Percentiles rank a stretch among this genome's conserved stretches.
Conservation (phyloP, 164 flowering plant species). For the Santalum album region DNA sequence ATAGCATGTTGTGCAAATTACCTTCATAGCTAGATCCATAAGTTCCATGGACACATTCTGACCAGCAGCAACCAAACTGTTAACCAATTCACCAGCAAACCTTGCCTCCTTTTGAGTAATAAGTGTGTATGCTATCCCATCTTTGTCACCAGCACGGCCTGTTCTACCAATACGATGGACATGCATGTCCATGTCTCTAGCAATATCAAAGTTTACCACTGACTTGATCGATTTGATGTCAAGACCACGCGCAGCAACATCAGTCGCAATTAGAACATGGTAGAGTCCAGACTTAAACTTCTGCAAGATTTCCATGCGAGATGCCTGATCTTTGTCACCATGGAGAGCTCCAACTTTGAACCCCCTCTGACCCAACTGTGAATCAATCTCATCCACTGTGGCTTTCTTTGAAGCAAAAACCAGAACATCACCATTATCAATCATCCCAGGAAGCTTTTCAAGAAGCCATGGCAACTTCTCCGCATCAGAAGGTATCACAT, state of each 20-base stretch:
- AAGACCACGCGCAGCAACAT: slow-evolving; percentile 98
- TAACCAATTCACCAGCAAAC: slow-evolving; percentile 94
- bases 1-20: slow-evolving; percentile 19
- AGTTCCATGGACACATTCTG: slow-evolving; percentile 82
- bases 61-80: slow-evolving; percentile 94
- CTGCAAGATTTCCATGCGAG: slow-evolving; percentile 78
- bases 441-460: slow-evolving; percentile 76
- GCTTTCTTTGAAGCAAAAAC: slow-evolving; percentile 90
- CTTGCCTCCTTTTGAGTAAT: slow-evolving; percentile 87
- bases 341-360: slow-evolving; percentile 90
- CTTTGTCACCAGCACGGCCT: slow-evolving; percentile 98
- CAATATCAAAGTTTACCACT: slow-evolving; percentile 91
- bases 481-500: slow-evolving; percentile 71
- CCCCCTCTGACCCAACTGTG: slow-evolving; percentile 49
- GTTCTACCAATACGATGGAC: slow-evolving; percentile 99
- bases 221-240: slow-evolving; percentile 90
- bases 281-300: slow-evolving; percentile 74
- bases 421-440: slow-evolving; percentile 86
- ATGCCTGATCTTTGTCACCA: slow-evolving; percentile 97
- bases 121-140: slow-evolving; percentile 87
- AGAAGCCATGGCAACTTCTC: slow-evolving; percentile 93
- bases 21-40: slow-evolving; percentile 99
- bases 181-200: slow-evolving; percentile 96
- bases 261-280: slow-evolving; percentile 91
- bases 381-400: slow-evolving; percentile 78